Conservation (phyloP, 2,329 filamentous ascomycete genomes). For the Cryphonectria nitschkei region DNA sequence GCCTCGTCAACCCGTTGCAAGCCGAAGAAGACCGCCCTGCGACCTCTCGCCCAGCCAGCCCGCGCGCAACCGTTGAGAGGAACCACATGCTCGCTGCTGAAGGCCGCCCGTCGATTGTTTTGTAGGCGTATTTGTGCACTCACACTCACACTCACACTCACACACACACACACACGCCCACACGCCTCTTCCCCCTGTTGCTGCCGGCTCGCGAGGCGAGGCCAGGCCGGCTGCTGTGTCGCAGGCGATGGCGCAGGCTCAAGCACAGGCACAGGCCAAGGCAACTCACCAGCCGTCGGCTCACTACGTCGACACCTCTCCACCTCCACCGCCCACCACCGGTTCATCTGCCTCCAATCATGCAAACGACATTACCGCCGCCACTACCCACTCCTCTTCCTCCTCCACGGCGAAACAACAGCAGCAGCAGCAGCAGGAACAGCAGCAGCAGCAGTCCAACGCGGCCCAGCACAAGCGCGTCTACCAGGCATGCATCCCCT, state of each 20-base stretch:
- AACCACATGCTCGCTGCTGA: constrained; percentile 8
- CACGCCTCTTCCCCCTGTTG: not conserved
- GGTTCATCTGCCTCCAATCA: constrained; percentile 26
- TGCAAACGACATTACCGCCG: constrained; percentile 26
- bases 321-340: constrained; percentile 19
- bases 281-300: constrained; percentile 10
- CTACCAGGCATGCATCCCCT: constrained; percentile 67
- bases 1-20: constrained; percentile 29
- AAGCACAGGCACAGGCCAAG: constrained; percentile 10
- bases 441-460: constrained; percentile 11
- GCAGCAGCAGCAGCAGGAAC: not conserved
- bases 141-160: no score
- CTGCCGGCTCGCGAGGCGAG: constrained; percentile 13
- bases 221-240: constrained; percentile 14
- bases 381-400: constrained; percentile 12
- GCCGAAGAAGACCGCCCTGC: constrained; percentile 28
- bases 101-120: not conserved
- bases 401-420: constrained; percentile 18
- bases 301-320: constrained; percentile 28
- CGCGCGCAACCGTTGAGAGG: constrained; percentile 4
- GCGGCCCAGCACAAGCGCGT: constrained; percentile 60
- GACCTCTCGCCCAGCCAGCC: not conserved
- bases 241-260: constrained; percentile 24
- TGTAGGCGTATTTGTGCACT: not conserved
- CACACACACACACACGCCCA: no score